These are phyloP conservation scores for Carpinus fangiana DNA, from an alignment of 306 rosid species.

Conservation along the genomic window DNA sequence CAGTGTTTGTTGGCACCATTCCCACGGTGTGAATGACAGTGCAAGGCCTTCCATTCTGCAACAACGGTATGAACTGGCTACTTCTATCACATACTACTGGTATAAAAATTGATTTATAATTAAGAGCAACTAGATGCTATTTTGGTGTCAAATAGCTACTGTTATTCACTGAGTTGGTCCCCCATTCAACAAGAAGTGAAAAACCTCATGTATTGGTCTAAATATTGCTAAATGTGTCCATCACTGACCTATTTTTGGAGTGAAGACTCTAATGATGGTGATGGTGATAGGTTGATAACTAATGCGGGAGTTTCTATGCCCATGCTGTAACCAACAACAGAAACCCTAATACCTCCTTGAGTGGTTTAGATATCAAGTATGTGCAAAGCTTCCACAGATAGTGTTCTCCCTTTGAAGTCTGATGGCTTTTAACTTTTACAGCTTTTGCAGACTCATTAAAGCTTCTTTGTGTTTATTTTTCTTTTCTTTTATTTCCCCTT, in stretches of 20 bases:
- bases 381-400: not conserved
- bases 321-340: not conserved
- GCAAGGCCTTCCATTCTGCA: slow-evolving; percentile 23
- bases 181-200: not conserved
- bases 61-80: slow-evolving; percentile 50
- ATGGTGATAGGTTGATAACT: not conserved
- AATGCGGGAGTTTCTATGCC: not conserved
- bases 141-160: slow-evolving; percentile 1
- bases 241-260: not conserved
- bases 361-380: not conserved
- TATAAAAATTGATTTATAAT: slow-evolving; percentile 7
- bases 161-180: not conserved
- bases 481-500: not conserved
- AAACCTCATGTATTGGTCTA: not conserved
- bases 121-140: not conserved
- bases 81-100: slow-evolving; percentile 17
- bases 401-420: not conserved
- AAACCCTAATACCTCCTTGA: not conserved
- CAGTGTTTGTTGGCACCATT: slow-evolving; percentile 23
- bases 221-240: not conserved
- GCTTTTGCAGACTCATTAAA: not conserved
- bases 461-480: not conserved
- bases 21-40: slow-evolving; percentile 28
- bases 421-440: slow-evolving; percentile 4
- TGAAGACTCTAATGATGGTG: not conserved